Conservation (phyloP, 2,329 filamentous ascomycete genomes). For the Phyllosticta paracitricarpa region DNA sequence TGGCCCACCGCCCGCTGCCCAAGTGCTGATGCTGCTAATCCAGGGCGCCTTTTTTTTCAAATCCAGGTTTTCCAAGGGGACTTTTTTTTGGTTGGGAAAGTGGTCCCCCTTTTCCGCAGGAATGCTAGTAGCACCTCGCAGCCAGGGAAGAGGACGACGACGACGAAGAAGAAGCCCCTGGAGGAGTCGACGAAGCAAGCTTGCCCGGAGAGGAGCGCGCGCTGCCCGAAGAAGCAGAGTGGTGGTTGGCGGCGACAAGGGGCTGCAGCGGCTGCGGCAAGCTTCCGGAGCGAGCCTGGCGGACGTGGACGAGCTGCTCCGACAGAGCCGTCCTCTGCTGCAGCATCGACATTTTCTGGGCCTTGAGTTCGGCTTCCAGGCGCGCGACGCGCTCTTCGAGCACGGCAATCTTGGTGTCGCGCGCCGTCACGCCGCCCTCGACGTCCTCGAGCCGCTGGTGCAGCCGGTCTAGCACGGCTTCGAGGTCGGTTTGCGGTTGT, state of each 20-base stretch:
- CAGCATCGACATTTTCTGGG: conserved; percentile 12
- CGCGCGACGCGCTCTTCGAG: conserved; percentile 17
- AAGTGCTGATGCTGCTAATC: not conserved
- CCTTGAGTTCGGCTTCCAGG: conserved; percentile 10
- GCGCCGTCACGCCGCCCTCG: conserved; percentile 4
- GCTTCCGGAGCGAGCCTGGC: not conserved
- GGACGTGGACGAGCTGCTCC: conserved; percentile 28
- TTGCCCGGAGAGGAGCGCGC: not conserved
- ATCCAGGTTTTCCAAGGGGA: not conserved
- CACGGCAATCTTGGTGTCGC: conserved; percentile 20
- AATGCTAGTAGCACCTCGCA: not conserved
- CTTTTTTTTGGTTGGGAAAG: not conserved
- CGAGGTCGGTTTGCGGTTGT: conserved; percentile 2
- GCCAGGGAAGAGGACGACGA: not conserved
- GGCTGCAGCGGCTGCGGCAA: conserved; percentile 5
- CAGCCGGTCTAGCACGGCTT: not conserved
- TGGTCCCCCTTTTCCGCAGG: not conserved
- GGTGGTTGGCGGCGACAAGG: not conserved
- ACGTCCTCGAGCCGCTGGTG: conserved; percentile 15
- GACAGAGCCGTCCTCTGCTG: conserved; percentile 29
- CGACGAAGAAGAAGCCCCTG: not conserved
- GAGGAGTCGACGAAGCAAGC: not conserved
- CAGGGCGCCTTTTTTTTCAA: not conserved
- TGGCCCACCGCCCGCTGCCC: not conserved
- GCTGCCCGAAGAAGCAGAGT: not conserved